These are phyloP conservation scores for Globisporangium paddicum DNA, from an alignment of 352 stramenopile species.

Conservation along the genomic window DNA sequence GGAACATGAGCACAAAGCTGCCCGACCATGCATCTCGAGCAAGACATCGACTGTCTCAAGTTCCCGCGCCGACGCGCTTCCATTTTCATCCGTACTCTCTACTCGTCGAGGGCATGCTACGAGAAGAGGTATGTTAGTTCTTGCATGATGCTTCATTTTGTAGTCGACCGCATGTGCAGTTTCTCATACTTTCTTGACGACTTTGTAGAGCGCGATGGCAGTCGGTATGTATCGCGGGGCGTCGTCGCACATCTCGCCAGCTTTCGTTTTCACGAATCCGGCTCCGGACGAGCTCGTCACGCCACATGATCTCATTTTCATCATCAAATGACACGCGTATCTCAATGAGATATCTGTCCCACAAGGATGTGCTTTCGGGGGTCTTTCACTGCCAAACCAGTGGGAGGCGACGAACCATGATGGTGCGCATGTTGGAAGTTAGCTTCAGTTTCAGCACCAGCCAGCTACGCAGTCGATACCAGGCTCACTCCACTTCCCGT, in stretches of 20 bases:
- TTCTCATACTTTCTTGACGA: slow-evolving; percentile 5
- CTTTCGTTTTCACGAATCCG: slow-evolving; percentile 65
- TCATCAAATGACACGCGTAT: slow-evolving; percentile 39
- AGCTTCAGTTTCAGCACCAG: too few species aligned
- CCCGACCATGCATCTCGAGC: slow-evolving; percentile 38
- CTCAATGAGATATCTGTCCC: not conserved
- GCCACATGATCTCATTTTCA: slow-evolving; percentile 59
- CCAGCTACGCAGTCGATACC: too few species aligned
- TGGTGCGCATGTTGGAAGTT: not conserved
- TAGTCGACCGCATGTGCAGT: not conserved
- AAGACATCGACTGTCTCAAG: slow-evolving; percentile 43
- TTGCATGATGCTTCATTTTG: not conserved
- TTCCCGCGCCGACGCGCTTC: slow-evolving; percentile 44
- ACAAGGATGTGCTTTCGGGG: not conserved
- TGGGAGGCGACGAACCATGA: not conserved
- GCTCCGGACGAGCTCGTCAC: slow-evolving; percentile 51
- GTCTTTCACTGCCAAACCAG: not conserved
- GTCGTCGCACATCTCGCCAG: slow-evolving; percentile 32
- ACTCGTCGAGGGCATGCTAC: slow-evolving; percentile 49
- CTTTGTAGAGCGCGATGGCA: slow-evolving; percentile 41
- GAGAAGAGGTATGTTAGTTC: slow-evolving; percentile 37
- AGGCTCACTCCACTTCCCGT: too few species aligned
- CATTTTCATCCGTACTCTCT: slow-evolving; percentile 55
- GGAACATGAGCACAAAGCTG: slow-evolving; percentile 44
- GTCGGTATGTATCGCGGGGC: slow-evolving; percentile 48